Percentiles rank a stretch among this genome's conserved stretches.
Conservation (phyloP, 2,329 filamentous ascomycete species). For the Aspergillus brunneoviolaceus region DNA sequence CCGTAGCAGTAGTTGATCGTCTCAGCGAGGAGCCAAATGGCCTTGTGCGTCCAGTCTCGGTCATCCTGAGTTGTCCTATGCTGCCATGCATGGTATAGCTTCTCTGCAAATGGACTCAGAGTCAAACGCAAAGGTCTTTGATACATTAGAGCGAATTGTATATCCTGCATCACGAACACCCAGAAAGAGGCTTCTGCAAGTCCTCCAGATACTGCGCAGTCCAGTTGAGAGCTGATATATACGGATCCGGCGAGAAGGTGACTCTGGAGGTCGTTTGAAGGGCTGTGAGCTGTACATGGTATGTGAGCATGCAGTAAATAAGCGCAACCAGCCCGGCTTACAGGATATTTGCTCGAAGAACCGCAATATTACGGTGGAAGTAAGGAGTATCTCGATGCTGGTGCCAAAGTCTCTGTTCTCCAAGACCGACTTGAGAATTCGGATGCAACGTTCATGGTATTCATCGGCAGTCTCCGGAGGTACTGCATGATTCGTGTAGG, state of each 20-base stretch:
- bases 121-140: slow-evolving; percentile 33
- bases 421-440: slow-evolving; percentile 34
- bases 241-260: slow-evolving; percentile 38
- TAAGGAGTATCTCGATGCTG: slow-evolving; percentile 34
- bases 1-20: slow-evolving; percentile 36
- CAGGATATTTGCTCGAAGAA: slow-evolving; percentile 39
- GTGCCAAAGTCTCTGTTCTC: slow-evolving; percentile 33
- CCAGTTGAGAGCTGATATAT: slow-evolving; percentile 36
- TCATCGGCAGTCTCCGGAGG: slow-evolving; percentile 30
- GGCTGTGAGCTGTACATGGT: slow-evolving; percentile 26
- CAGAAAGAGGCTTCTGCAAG: slow-evolving; percentile 38
- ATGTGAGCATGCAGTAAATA: slow-evolving; percentile 13
- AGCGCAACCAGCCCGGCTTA: slow-evolving; percentile 14
- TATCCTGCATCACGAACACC: slow-evolving; percentile 38
- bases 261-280: slow-evolving; percentile 34
- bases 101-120: slow-evolving; percentile 33
- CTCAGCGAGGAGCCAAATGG: slow-evolving; percentile 36
- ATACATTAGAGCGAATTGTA: slow-evolving; percentile 35
- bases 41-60: slow-evolving; percentile 35
- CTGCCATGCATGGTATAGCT: slow-evolving; percentile 29
- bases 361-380: slow-evolving; percentile 36
- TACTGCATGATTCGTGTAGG: slow-evolving; percentile 30
- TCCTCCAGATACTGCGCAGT: slow-evolving; percentile 33
- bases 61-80: slow-evolving; percentile 25
- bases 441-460: slow-evolving; percentile 38